Conservation (phyloP, 192 early-diverging fungal genomes). For the Coemansia sp. region DNA sequence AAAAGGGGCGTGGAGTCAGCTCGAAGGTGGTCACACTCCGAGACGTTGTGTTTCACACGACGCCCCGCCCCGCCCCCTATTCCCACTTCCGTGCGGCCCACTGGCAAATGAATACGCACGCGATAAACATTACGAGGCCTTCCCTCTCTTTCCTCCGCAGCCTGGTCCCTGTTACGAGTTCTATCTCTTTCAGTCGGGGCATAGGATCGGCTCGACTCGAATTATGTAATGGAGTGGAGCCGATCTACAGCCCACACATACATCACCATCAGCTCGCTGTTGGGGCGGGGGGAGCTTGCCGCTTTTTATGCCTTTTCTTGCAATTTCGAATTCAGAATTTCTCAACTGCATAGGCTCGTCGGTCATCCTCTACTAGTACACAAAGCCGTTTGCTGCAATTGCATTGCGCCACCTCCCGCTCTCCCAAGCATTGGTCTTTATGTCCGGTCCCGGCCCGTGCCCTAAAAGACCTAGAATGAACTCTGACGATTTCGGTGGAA, state of each 20-base stretch:
- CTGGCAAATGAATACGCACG: not conserved
- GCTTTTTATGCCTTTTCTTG: not conserved
- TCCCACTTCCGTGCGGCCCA: not conserved
- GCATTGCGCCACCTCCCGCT: not conserved
- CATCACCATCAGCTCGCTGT: not conserved
- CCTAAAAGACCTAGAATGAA: slow-evolving; percentile 21
- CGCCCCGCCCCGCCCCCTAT: not conserved
- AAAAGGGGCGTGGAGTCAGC: not conserved
- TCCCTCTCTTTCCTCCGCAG: not conserved
- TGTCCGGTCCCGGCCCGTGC: slow-evolving; percentile 12
- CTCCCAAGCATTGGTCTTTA: slow-evolving; percentile 8
- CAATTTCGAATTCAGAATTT: not conserved
- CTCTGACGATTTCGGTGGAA: slow-evolving; percentile 3
- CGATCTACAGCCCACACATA: no score
- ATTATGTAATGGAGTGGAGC: not conserved
- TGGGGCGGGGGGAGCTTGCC: not conserved
- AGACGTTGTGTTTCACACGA: not conserved
- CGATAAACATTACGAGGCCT: not conserved
- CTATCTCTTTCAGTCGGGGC: no score
- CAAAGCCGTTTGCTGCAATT: not conserved
- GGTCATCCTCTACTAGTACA: not conserved
- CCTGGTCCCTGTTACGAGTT: not conserved
- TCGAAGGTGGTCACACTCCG: not conserved
- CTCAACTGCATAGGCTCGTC: no score
- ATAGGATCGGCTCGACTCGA: not conserved